Percentiles rank a stretch among this genome's conserved stretches.
These are phyloP conservation scores for Quercus berberidifolia DNA, from an alignment of 306 rosid species.

Conservation along the genomic window DNA sequence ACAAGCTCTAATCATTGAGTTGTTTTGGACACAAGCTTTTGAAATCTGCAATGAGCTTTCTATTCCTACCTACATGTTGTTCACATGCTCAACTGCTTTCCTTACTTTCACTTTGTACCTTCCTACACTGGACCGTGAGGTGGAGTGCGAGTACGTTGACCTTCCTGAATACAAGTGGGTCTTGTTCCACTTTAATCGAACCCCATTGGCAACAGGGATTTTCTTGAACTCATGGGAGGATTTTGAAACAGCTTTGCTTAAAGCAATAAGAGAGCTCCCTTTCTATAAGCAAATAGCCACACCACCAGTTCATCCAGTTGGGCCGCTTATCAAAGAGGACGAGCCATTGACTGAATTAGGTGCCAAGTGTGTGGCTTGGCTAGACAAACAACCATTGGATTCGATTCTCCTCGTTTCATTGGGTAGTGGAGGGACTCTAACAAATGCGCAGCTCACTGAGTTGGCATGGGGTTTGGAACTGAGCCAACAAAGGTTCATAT, in stretches of 20 bases:
- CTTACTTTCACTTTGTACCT: slow-evolving; percentile 32
- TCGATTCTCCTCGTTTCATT: slow-evolving; percentile 32
- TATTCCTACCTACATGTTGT: slow-evolving; percentile 29
- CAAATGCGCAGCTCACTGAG: slow-evolving; percentile 23
- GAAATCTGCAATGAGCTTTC: slow-evolving; percentile 23
- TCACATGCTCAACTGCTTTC: slow-evolving; percentile 30
- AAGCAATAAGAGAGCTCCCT: slow-evolving; percentile 27
- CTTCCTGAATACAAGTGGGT: slow-evolving; percentile 41
- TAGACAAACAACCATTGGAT: slow-evolving; percentile 28
- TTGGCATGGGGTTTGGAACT: slow-evolving; percentile 39
- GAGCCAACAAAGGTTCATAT: slow-evolving; percentile 35
- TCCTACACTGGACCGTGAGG: slow-evolving; percentile 42
- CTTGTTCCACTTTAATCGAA: slow-evolving; percentile 16
- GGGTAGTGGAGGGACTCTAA: slow-evolving; percentile 39
- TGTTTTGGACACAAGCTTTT: slow-evolving; percentile 42
- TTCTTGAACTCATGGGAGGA: slow-evolving; percentile 43
- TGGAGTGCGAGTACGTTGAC: slow-evolving; percentile 38
- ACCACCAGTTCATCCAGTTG: slow-evolving; percentile 28
- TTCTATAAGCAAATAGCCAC: slow-evolving; percentile 17
- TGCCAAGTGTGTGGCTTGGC: slow-evolving; percentile 30
- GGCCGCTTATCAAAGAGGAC: slow-evolving; percentile 32
- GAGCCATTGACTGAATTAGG: slow-evolving; percentile 12
- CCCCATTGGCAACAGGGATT: slow-evolving; percentile 26
- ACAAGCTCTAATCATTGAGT: slow-evolving; percentile 31
- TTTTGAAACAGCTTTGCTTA: slow-evolving; percentile 21